Percentiles rank a stretch among this genome's conserved stretches.
Evolutionary conservation across 805 yeast species (phyloP).

Genomic region (Naumovozyma baii): DNA sequence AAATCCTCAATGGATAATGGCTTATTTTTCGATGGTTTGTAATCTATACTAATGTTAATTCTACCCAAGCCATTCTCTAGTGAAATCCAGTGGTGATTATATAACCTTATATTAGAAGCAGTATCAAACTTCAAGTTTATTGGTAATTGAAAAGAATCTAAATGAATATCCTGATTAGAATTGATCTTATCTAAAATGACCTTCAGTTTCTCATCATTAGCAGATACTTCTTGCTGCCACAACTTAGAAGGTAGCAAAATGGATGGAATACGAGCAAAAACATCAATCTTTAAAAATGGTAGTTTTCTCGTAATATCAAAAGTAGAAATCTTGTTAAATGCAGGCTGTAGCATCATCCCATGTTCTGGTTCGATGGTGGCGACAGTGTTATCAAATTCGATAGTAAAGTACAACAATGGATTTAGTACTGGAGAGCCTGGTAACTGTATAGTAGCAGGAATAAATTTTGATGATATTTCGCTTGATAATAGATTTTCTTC

Average conservation of each 20-base stretch:
- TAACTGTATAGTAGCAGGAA: conserved; percentile 47
- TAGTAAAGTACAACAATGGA: conserved; percentile 71
- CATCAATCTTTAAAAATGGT: conserved; percentile 61
- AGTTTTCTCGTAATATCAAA: conserved; percentile 70
- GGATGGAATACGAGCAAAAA: conserved; percentile 71
- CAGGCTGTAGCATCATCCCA: conserved; percentile 69
- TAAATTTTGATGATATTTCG: conserved; percentile 24
- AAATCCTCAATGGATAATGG: conserved; percentile 83
- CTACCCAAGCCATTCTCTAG: conserved; percentile 38
- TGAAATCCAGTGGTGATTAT: conserved; percentile 54
- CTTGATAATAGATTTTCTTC: conserved; percentile 30
- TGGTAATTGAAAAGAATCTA: conserved; percentile 62
- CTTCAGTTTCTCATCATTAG: conserved; percentile 21
- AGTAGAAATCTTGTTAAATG: conserved; percentile 81
- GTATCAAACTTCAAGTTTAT: conserved; percentile 43
- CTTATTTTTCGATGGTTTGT: conserved; percentile 54
- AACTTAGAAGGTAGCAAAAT: conserved; percentile 41
- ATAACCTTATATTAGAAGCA: conserved; percentile 45
- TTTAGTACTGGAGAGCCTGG: conserved; percentile 48
- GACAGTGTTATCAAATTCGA: conserved; percentile 92
- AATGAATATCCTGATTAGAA: conserved; percentile 54
- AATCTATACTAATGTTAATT: conserved; percentile 56
- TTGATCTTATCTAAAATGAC: conserved; percentile 30
- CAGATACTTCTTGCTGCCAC: conserved; percentile 25
- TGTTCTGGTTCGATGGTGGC: conserved; percentile 78